Evolutionary conservation across 768 basidiomycete genomes (phyloP).

Genomic region (Cyathus striatus): DNA sequence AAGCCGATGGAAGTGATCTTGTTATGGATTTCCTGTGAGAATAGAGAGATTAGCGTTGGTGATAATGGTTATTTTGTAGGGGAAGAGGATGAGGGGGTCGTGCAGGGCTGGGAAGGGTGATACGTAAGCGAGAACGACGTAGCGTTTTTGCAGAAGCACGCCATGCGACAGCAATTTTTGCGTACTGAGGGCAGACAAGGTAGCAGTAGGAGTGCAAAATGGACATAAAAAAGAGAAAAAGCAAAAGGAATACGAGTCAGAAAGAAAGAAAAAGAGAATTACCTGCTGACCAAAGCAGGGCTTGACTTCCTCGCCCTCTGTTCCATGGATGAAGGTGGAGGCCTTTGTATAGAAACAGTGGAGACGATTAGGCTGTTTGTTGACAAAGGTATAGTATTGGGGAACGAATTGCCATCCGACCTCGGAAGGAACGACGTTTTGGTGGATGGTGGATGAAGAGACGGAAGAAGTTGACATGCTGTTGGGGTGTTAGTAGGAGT

Average conservation of each 20-base stretch:
- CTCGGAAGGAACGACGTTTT: conserved; percentile 81
- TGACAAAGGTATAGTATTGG: conserved; percentile 98
- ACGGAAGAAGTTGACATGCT: conserved; percentile 31
- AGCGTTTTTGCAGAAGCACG: too few species aligned
- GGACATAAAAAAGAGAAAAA: too few species aligned
- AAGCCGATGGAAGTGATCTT: conserved; percentile 93
- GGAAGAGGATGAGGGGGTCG: too few species aligned
- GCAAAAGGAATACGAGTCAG: conserved; percentile 2
- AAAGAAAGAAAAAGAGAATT: conserved; percentile 16
- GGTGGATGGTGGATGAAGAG: conserved; percentile 40
- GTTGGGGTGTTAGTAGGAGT: not conserved
- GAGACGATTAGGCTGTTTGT: conserved; percentile 93
- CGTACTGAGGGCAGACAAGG: too few species aligned
- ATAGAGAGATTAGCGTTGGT: not conserved
- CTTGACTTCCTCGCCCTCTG: conserved; percentile 91
- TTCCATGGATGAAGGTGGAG: conserved; percentile 95
- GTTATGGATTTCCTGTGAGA: conserved; percentile 86
- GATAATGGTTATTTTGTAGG: too few species aligned
- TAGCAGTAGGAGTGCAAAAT: too few species aligned
- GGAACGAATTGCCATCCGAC: conserved; percentile 99
- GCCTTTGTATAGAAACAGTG: conserved; percentile 99
- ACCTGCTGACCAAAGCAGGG: conserved; percentile 94
- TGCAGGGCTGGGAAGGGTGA: too few species aligned
- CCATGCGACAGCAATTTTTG: too few species aligned
- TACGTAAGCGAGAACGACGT: too few species aligned